Conservation (phyloP, 2,329 filamentous ascomycete species). For the Volutella citrinella region DNA sequence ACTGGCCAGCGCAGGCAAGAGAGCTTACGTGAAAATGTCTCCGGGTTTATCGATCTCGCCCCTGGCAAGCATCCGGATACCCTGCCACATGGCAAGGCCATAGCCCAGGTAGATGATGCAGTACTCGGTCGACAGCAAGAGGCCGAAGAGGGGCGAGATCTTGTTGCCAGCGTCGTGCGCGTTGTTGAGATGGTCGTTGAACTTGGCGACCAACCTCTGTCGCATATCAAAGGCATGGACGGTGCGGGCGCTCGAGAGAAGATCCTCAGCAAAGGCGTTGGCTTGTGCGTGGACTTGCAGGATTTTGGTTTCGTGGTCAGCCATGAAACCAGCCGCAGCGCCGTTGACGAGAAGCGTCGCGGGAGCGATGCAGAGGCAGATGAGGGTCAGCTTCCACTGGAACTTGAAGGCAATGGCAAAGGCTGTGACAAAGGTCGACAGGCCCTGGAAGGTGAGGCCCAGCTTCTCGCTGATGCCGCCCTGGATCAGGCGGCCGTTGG, state of each 20-base stretch:
- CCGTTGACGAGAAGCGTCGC: constrained; percentile 23
- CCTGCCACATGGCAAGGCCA: constrained; percentile 41
- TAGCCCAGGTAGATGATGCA: constrained; percentile 35
- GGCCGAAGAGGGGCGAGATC: constrained; percentile 31
- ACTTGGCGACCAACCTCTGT: constrained; percentile 31
- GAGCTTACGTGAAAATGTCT: constrained; percentile 33
- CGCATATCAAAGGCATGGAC: constrained; percentile 40
- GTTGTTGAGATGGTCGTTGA: constrained; percentile 30
- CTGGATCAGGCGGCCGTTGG: constrained; percentile 37
- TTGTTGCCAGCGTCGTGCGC: constrained; percentile 31
- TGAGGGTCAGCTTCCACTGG: constrained; percentile 40
- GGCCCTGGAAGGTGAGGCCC: constrained; percentile 31
- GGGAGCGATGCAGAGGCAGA: constrained; percentile 26
- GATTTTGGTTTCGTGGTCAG: constrained; percentile 19
- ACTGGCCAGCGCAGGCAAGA: no score
- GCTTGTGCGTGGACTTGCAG: constrained; percentile 27
- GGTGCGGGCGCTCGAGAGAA: constrained; percentile 32
- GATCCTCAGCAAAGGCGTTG: constrained; percentile 29
- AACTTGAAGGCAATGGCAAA: constrained; percentile 34
- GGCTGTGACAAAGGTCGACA: constrained; percentile 32
- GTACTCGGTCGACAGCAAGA: constrained; percentile 33
- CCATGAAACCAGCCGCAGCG: constrained; percentile 23
- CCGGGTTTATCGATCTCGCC: constrained; percentile 18
- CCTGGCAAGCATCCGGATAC: constrained; percentile 25
- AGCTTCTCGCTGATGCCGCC: constrained; percentile 36